These are phyloP conservation scores for Xylariaceae sp. DNA, from an alignment of 2,329 filamentous ascomycete genomes.

Conservation along the genomic window DNA sequence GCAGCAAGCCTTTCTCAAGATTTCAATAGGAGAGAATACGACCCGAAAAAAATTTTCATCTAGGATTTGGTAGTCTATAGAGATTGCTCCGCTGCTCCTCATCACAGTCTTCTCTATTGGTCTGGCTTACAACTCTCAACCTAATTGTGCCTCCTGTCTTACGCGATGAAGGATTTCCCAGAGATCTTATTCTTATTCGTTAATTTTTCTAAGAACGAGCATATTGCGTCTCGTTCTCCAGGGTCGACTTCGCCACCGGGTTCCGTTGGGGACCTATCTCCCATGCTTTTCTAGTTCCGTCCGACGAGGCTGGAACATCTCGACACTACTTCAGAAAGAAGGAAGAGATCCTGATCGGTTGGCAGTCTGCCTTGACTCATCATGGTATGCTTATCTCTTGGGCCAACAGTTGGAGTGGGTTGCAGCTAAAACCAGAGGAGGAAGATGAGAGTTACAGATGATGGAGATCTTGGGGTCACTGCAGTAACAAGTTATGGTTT, in stretches of 20 bases:
- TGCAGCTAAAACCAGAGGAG: constrained; percentile 12
- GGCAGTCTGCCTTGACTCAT: constrained; percentile 14
- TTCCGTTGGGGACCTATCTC: neutral
- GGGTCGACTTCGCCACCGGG: neutral
- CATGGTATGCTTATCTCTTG: constrained; percentile 14
- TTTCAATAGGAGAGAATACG: no score
- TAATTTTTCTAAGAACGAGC: no score
- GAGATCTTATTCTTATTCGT: no score
- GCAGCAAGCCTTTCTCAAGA: constrained; percentile 3
- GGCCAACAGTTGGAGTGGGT: constrained; percentile 15
- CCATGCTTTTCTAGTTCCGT: constrained; percentile 7
- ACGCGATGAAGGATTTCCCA: no score
- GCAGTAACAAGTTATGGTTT: constrained; percentile 22
- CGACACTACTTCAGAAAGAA: constrained; percentile 14
- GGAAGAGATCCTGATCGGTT: constrained; percentile 13
- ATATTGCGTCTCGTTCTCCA: constrained; percentile 1
- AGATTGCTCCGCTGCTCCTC: no score
- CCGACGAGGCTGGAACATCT: constrained; percentile 8
- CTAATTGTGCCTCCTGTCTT: no score
- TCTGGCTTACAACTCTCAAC: no score
- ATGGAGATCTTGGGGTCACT: constrained; percentile 27
- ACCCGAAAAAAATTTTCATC: neutral
- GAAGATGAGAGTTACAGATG: constrained; percentile 32
- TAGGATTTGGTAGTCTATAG: no score
- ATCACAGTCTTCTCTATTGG: no score